Evolutionary conservation across 305 asterid species (phyloP), one percentile per base, ranked within the genome.

Genomic region (Plantago lanceolata): DNA sequence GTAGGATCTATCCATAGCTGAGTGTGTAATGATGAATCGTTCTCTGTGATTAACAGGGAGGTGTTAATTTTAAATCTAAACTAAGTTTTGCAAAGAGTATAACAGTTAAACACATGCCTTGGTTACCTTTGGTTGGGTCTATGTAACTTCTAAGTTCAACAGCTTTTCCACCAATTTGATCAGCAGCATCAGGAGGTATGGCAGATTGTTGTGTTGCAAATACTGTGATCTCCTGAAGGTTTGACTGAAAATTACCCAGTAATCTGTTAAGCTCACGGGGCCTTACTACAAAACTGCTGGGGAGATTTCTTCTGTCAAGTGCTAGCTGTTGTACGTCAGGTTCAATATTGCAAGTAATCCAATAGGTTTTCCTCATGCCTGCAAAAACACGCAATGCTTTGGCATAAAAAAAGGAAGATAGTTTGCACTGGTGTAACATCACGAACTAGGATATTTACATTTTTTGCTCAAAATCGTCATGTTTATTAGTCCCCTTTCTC

Each of bases 1-100:
- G 79, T 68, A 63, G 98, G 98, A 80, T 92, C 96, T 75, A 92
- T 79, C 98, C 98, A 92, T 71, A 92, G 70, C 83, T 92, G 98
- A 63, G 98, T 92, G 80, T 92, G 89, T 65, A 92, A 81, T 26
- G 90, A 85, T 68, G 95, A 81, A 81, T 89, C 98, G 74, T 81
- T 92, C 65, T 92, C 98, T 92, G 88, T 52, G 78, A 76, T 71
- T 3, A 64, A 64, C 70, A 70, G 48, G 60, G 45, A 20, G 51
- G 55, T 56, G 29, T 71, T 68, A 57, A 73, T 31, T 37, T 33
- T 59, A 44, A 24, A 45, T 65, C 56, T 49, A 20, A 71, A 31
- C 31, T 21, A 63, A 58, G 58, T 33, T 49, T 33, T 61, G 26
- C 33, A 51, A 51, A 26, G 48, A 43, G 40, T 20, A 64, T 26